phyloP scores from a whole-genome alignment of 192 early-diverging fungal genomes.

The Coemansia asiatica region DNA sequence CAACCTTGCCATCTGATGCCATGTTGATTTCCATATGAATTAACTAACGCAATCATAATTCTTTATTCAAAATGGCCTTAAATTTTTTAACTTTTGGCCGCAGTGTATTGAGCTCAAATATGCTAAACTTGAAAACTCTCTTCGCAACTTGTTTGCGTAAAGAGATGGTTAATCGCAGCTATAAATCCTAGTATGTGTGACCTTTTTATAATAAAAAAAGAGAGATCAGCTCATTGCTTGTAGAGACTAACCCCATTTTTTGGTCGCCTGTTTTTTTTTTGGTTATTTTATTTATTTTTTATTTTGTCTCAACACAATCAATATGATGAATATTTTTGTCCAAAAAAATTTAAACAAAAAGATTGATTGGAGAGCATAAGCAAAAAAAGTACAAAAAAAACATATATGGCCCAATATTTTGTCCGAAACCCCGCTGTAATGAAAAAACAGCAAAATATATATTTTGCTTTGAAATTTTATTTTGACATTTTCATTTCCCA shows the following conservation, averaged over 20 bases:
- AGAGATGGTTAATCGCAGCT: neutral
- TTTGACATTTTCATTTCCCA: neutral
- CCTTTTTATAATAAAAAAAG: neutral
- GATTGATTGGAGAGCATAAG: neutral
- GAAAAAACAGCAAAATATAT: neutral
- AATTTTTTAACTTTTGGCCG: no score
- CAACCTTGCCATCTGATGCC: no score
- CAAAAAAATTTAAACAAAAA: neutral
- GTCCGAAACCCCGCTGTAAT: neutral
- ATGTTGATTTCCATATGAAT: no score
- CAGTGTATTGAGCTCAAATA: no score
- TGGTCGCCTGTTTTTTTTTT: neutral
- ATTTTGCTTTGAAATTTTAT: neutral
- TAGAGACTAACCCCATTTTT: neutral
- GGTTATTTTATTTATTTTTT: neutral
- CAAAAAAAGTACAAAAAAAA: neutral
- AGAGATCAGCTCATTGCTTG: neutral
- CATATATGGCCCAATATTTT: neutral
- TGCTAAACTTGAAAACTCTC: no score
- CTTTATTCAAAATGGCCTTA: no score
- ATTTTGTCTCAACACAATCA: neutral
- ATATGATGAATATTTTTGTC: neutral
- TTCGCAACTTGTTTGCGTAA: neutral
- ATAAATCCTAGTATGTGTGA: neutral
- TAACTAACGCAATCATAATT: no score